A percentile compares a stretch with the other conserved stretches of the same genome.
Evolutionary conservation across 2,329 filamentous ascomycete species (phyloP).

Genomic region (Hypoxylon sp.): DNA sequence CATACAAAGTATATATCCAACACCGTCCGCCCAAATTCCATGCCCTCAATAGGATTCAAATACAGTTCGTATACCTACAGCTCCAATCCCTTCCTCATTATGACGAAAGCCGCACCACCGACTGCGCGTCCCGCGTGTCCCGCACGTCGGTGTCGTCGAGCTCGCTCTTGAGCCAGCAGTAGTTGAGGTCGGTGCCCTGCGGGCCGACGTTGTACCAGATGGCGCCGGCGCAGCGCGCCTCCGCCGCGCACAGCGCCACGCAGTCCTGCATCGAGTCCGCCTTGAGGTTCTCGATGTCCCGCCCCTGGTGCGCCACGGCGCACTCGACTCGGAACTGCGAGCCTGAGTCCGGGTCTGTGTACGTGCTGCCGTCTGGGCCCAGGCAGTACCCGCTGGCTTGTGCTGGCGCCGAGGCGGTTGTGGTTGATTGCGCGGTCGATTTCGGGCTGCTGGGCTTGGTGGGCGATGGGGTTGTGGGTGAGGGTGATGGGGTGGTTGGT

Average conservation of each 20-base stretch:
- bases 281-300: conserved; percentile 37
- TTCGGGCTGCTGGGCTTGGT: not conserved
- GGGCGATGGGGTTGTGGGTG: not conserved
- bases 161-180: conserved; percentile 41
- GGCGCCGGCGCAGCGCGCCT: conserved; percentile 33
- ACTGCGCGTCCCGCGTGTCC: conserved; percentile 37
- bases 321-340: conserved; percentile 36
- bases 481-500: no score
- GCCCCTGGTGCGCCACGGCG: conserved; percentile 34
- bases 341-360: conserved; percentile 33
- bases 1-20: no score
- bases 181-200: conserved; percentile 43
- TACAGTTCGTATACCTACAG: no score
- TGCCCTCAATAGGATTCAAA: no score
- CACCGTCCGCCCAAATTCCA: no score
- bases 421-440: conserved; percentile 1
- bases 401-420: not conserved
- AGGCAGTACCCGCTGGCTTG: conserved; percentile 25
- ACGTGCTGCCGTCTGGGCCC: conserved; percentile 36
- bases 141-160: conserved; percentile 30
- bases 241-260: conserved; percentile 35
- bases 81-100: no score
- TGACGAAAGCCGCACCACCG: conserved; percentile 35
- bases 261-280: conserved; percentile 39
- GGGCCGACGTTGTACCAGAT: conserved; percentile 41